Evolutionary conservation across 345 rosid species (phyloP).

Genomic region (Alliaria petiolata): DNA sequence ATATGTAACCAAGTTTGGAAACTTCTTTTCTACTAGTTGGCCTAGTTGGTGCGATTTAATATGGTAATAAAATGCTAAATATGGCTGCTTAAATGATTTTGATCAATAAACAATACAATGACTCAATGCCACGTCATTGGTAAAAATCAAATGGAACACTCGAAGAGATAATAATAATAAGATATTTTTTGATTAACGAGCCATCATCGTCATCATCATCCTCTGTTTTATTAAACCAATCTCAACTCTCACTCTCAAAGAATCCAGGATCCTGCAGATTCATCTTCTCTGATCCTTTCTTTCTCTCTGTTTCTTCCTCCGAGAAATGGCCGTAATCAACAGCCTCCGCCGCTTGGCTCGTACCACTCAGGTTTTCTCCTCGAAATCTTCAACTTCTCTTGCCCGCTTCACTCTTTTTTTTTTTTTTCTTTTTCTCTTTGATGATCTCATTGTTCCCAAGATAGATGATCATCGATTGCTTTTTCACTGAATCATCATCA

Average conservation of each 20-base stretch:
- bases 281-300: not conserved
- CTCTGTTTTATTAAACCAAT: not conserved
- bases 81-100: not conserved
- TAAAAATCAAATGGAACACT: conserved; percentile 5
- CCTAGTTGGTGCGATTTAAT: conserved; percentile 3
- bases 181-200: not conserved
- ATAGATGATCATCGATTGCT: not conserved
- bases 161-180: not conserved
- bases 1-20: not conserved
- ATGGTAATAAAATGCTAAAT: not conserved
- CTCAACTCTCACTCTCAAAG: not conserved
- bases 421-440: no score
- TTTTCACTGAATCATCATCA: not conserved
- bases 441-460: not conserved
- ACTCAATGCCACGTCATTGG: conserved; percentile 19
- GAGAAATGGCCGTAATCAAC: conserved; percentile 19
- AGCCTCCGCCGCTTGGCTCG: conserved; percentile 31
- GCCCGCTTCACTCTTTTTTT: no score
- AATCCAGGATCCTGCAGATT: not conserved
- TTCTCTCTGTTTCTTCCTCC: not conserved
- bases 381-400: not conserved
- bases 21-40: not conserved
- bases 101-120: not conserved
- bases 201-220: no score
- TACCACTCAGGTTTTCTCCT: conserved; percentile 22